These are phyloP conservation scores for Didymella keratinophila DNA, from an alignment of 2,329 filamentous ascomycete species.

Conservation along the genomic window DNA sequence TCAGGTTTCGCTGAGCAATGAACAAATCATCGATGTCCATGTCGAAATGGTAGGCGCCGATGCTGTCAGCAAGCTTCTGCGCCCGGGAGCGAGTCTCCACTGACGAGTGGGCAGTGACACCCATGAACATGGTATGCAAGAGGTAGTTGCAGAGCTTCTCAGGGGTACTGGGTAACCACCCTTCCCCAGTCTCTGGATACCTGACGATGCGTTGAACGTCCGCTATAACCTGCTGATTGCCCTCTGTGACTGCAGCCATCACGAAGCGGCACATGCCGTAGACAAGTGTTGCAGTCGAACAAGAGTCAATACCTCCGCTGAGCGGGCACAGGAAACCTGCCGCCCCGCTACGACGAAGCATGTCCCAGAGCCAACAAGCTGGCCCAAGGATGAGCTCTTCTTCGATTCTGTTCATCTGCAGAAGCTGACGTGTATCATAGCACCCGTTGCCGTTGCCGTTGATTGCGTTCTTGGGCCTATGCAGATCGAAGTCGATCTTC, in stretches of 20 bases:
- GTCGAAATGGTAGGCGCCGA: slow-evolving; percentile 71
- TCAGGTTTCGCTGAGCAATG: slow-evolving; percentile 65
- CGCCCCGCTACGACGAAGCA: slow-evolving; percentile 60
- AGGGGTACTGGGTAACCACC: slow-evolving; percentile 63
- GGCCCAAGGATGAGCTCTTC: slow-evolving; percentile 69
- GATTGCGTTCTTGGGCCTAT: slow-evolving; percentile 50
- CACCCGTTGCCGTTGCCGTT: slow-evolving; percentile 55
- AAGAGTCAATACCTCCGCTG: slow-evolving; percentile 68
- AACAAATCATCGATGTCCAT: slow-evolving; percentile 76
- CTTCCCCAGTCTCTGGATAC: slow-evolving; percentile 54
- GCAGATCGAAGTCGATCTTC: slow-evolving; percentile 55
- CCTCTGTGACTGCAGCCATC: slow-evolving; percentile 58
- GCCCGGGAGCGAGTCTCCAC: slow-evolving; percentile 64
- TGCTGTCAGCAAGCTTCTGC: slow-evolving; percentile 64
- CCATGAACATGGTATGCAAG: slow-evolving; percentile 60
- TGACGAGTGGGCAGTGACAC: slow-evolving; percentile 19
- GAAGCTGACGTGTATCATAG: slow-evolving; percentile 55
- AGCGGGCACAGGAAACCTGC: slow-evolving; percentile 66
- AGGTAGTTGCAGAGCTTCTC: slow-evolving; percentile 67
- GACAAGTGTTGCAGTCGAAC: slow-evolving; percentile 49
- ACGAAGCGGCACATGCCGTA: slow-evolving; percentile 64
- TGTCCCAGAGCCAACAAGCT: slow-evolving; percentile 73
- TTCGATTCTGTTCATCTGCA: slow-evolving; percentile 66
- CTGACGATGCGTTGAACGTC: slow-evolving; percentile 62
- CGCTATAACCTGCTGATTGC: slow-evolving; percentile 62